Conservation (phyloP, 305 asterid species). For the Plantago coronopus region DNA sequence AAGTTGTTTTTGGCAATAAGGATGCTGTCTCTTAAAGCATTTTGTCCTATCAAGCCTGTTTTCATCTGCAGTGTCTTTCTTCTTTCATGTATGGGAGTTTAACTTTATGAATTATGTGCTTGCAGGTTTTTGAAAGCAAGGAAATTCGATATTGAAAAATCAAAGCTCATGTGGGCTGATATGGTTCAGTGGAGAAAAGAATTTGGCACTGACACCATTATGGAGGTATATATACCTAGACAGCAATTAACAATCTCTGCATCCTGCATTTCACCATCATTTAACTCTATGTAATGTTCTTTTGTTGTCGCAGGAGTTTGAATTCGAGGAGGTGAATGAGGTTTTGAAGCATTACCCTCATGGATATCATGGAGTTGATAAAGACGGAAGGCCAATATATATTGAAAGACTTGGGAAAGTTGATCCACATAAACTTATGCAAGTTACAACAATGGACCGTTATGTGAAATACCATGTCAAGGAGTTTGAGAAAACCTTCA, state of each 20-base stretch:
- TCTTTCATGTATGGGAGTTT: background rate
- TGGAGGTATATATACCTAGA: conserved; percentile 44
- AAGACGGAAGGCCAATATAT: conserved; percentile 90
- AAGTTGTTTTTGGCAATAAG: too few species aligned
- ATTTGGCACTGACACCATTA: conserved; percentile 71
- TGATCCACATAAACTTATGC: conserved; percentile 90
- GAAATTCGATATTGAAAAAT: conserved; percentile 77
- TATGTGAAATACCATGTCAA: conserved; percentile 80
- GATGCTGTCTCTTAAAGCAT: too few species aligned
- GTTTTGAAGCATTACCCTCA: conserved; percentile 90
- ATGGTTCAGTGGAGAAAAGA: conserved; percentile 99
- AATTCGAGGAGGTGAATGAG: conserved; percentile 69
- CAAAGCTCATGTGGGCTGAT: conserved; percentile 97
- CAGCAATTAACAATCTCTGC: background rate
- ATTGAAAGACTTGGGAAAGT: conserved; percentile 94
- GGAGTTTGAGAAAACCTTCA: conserved; percentile 80
- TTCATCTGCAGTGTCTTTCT: background rate
- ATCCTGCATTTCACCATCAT: background rate
- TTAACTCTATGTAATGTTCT: background rate
- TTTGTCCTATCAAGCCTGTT: background rate
- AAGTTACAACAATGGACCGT: conserved; percentile 90
- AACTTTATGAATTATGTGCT: conserved; percentile 15
- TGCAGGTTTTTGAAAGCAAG: conserved; percentile 95
- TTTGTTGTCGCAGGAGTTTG: conserved; percentile 61
- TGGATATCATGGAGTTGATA: conserved; percentile 96